phyloP scores from a whole-genome alignment of 345 rosid genomes.

The Viola odorata region DNA sequence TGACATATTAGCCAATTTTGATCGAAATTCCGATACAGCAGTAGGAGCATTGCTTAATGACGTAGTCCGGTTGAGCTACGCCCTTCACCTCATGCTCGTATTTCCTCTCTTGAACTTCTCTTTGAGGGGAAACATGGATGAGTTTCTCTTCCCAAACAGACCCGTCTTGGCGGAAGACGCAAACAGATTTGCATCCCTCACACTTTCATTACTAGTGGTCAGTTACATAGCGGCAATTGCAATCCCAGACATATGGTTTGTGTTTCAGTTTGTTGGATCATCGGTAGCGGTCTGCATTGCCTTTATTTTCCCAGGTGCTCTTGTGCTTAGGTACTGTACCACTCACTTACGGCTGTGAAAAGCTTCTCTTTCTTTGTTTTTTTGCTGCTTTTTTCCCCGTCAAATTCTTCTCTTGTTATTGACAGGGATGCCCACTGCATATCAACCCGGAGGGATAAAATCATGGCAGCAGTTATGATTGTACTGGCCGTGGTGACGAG shows the following conservation, averaged over 20 bases:
- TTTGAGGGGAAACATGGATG: constrained; percentile 59
- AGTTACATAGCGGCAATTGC: constrained; percentile 55
- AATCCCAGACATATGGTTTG: constrained; percentile 73
- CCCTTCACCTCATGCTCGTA: constrained; percentile 73
- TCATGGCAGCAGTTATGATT: constrained; percentile 36
- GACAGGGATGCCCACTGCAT: constrained; percentile 47
- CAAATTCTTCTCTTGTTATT: not conserved
- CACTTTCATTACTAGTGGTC: constrained; percentile 35
- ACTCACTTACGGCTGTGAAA: not conserved
- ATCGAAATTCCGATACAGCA: constrained; percentile 45
- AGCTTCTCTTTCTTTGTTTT: not conserved
- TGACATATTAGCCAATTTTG: constrained; percentile 75
- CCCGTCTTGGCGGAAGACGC: constrained; percentile 38
- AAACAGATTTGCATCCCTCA: constrained; percentile 48
- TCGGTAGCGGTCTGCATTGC: constrained; percentile 74
- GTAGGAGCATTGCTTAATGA: constrained; percentile 49
- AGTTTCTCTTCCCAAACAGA: constrained; percentile 48
- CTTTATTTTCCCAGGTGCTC: constrained; percentile 79
- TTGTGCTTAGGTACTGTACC: constrained; percentile 56
- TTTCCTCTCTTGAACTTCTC: constrained; percentile 86
- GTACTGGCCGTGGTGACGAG: constrained; percentile 42
- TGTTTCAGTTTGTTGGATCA: constrained; percentile 85
- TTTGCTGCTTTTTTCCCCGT: not conserved
- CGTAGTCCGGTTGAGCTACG: constrained; percentile 61
- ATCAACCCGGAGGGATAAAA: constrained; percentile 34